Conservation (phyloP, 768 basidiomycete genomes). For the Mycena metata region DNA sequence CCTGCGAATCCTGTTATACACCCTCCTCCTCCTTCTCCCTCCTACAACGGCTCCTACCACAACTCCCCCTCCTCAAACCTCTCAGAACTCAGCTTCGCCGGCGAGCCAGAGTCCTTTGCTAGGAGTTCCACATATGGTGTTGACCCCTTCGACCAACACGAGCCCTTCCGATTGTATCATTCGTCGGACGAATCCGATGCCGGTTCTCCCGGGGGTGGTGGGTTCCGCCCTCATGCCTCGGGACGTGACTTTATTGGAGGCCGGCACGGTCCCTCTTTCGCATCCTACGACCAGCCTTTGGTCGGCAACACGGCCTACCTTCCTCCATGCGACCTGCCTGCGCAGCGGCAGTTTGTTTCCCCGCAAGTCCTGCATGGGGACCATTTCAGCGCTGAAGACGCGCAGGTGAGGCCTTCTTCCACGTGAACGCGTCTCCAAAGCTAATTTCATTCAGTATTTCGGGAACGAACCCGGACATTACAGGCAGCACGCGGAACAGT, state of each 20-base stretch:
- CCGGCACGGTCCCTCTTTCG: constrained; percentile 3
- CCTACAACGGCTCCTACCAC: no score
- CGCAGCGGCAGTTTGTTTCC: constrained; percentile 2
- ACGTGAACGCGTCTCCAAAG: constrained; percentile 18
- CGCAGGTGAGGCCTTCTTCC: constrained; percentile 9
- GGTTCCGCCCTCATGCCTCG: constrained; percentile 7
- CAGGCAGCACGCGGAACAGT: constrained; percentile 17
- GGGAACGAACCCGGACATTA: not conserved
- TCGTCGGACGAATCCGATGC: constrained; percentile 26
- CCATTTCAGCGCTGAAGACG: not conserved
- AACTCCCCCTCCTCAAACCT: no score
- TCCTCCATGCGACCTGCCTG: constrained; percentile 13
- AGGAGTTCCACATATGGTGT: no score
- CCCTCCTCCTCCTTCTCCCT: no score
- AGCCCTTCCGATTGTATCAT: constrained; percentile 24
- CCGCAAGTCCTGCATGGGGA: constrained; percentile 1
- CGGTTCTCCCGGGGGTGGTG: constrained; percentile 27
- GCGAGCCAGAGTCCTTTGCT: no score
- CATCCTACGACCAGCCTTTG: constrained; percentile 1
- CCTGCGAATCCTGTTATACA: no score
- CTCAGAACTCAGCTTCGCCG: no score
- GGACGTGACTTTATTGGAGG: constrained; percentile 10
- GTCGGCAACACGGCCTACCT: constrained; percentile 14
- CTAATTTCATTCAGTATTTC: not conserved
- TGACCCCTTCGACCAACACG: not conserved